These are phyloP conservation scores for Rhodamnia rubescens DNA, from an alignment of 345 rosid genomes.

Conservation along the genomic window DNA sequence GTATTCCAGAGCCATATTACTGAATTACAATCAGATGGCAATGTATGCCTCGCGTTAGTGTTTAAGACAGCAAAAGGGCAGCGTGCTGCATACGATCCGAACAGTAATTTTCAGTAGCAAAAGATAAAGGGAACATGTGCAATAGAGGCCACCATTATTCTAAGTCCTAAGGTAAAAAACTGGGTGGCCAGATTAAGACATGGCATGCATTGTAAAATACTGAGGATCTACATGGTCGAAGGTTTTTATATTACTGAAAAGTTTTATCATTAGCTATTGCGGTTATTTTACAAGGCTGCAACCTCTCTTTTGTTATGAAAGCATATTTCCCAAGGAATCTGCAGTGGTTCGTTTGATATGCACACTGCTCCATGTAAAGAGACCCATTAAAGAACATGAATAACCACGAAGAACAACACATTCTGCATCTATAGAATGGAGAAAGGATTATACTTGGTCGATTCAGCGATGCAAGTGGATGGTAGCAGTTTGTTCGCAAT, in stretches of 20 bases:
- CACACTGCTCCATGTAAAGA: neutral
- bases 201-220: neutral
- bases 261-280: neutral
- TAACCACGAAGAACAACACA: neutral
- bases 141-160: neutral
- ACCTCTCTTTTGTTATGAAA: neutral
- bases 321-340: neutral
- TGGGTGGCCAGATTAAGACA: neutral
- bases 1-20: neutral
- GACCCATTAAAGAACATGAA: neutral
- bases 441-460: slow-evolving; percentile 33
- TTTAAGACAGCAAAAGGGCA: neutral
- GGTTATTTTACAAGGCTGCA: neutral
- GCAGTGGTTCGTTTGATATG: neutral
- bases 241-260: neutral
- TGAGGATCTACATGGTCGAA: neutral
- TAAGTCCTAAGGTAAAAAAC: neutral
- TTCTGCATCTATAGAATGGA: neutral
- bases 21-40: neutral
- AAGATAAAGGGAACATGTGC: neutral
- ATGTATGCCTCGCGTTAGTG: neutral
- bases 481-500: slow-evolving; percentile 90
- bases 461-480: slow-evolving; percentile 96
- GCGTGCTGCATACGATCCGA: neutral
- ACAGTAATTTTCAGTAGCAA: neutral